Evolutionary conservation across 2,329 filamentous ascomycete species (phyloP).

Genomic region (Endocalyx cinctus): DNA sequence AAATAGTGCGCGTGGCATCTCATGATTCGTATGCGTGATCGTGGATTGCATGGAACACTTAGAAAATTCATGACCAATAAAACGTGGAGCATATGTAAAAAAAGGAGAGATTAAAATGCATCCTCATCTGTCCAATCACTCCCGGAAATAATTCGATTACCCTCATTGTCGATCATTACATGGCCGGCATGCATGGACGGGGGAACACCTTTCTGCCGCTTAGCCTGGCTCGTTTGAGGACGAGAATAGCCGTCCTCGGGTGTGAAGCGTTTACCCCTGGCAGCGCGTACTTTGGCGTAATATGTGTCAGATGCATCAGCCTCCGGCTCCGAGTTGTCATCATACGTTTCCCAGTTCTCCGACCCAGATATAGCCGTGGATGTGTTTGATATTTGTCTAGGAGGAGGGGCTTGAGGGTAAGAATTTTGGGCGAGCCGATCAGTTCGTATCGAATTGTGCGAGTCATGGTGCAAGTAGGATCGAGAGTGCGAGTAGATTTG

Average conservation of each 20-base stretch:
- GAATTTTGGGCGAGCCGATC: slow-evolving; percentile 27
- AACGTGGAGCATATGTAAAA: slow-evolving; percentile 7
- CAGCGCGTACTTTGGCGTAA: slow-evolving; percentile 70
- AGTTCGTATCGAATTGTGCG: slow-evolving; percentile 37
- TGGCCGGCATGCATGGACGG: slow-evolving; percentile 43
- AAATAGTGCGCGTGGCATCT: too few relatives aligned
- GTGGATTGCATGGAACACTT: slow-evolving; percentile 17
- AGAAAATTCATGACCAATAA: slow-evolving; percentile 20
- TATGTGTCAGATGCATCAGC: slow-evolving; percentile 73
- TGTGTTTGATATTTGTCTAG: slow-evolving; percentile 67
- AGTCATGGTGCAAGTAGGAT: slow-evolving; percentile 29
- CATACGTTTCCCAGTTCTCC: slow-evolving; percentile 98
- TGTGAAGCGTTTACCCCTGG: slow-evolving; percentile 60
- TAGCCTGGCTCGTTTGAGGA: slow-evolving; percentile 40
- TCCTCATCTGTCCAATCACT: slow-evolving; percentile 67
- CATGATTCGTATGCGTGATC: slow-evolving; percentile 21
- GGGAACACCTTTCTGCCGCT: slow-evolving; percentile 51
- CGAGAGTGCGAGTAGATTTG: slow-evolving; percentile 25
- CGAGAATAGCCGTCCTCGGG: slow-evolving; percentile 41
- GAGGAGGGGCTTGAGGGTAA: slow-evolving; percentile 39
- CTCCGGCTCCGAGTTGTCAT: slow-evolving; percentile 74
- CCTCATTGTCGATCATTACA: slow-evolving; percentile 51
- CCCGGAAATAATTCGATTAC: slow-evolving; percentile 58
- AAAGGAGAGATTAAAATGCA: slow-evolving; percentile 39
- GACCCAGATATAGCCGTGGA: slow-evolving; percentile 77